phyloP scores from a whole-genome alignment of 2,329 filamentous ascomycete species.

The Tolypocladium cylindrosporum region DNA sequence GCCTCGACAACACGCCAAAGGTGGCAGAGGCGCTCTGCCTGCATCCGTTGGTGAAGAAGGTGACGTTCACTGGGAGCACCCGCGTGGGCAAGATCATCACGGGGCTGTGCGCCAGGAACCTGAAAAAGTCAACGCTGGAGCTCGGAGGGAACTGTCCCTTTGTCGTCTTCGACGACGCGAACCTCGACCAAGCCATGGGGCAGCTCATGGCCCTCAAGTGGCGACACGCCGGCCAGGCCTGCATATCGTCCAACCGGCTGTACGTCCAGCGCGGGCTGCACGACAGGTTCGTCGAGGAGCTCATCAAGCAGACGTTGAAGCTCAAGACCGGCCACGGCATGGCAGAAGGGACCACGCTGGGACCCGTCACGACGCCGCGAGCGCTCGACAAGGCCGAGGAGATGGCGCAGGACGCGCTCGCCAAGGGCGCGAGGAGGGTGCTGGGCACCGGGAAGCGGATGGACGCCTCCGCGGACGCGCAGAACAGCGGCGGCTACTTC shows the following conservation, averaged over 20 bases:
- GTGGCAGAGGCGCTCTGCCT: conserved; percentile 36
- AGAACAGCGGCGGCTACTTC: conserved; percentile 46
- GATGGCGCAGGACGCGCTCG: conserved; percentile 48
- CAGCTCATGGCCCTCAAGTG: conserved; percentile 58
- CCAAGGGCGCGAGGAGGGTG: conserved; percentile 44
- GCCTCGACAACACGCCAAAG: conserved; percentile 30
- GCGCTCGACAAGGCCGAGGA: conserved; percentile 26
- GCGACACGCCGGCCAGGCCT: conserved; percentile 63
- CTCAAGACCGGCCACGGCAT: conserved; percentile 54
- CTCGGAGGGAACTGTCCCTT: conserved; percentile 61
- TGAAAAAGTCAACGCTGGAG: conserved; percentile 61
- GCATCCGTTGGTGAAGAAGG: conserved; percentile 42
- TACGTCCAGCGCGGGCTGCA: conserved; percentile 52
- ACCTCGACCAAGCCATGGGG: conserved; percentile 53
- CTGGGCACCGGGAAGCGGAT: conserved; percentile 47
- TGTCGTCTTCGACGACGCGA: conserved; percentile 59
- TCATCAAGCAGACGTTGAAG: conserved; percentile 39
- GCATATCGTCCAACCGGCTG: conserved; percentile 53
- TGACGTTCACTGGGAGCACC: conserved; percentile 71
- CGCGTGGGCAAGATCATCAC: conserved; percentile 58
- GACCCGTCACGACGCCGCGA: conserved; percentile 22
- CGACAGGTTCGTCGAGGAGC: conserved; percentile 45
- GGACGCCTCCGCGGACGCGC: conserved; percentile 10
- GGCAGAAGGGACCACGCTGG: conserved; percentile 23
- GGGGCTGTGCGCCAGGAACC: conserved; percentile 44